Evolutionary conservation across 306 rosid genomes (phyloP).

Genomic region (Amphicarpaea edgeworthii): DNA sequence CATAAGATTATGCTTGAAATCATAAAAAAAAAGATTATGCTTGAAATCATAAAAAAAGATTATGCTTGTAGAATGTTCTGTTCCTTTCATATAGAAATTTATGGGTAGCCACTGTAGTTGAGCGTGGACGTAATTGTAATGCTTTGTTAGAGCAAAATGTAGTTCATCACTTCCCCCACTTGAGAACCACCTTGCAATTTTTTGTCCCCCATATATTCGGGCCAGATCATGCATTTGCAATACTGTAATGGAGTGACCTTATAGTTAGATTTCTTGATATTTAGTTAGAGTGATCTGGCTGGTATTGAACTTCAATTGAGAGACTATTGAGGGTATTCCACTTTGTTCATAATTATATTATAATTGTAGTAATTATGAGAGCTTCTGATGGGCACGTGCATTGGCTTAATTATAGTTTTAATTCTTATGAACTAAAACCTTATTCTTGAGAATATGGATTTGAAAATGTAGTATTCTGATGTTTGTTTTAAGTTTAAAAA

Average conservation of each 20-base stretch:
- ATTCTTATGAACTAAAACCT: too few relatives aligned
- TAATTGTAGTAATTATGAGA: not conserved
- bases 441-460: too few relatives aligned
- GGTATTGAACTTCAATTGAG: slow-evolving; percentile 14
- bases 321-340: not conserved
- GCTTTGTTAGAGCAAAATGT: slow-evolving; percentile 36
- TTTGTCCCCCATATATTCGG: not conserved
- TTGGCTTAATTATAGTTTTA: too few relatives aligned
- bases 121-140: slow-evolving; percentile 26
- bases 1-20: slow-evolving; percentile 59
- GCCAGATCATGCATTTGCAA: slow-evolving; percentile 16
- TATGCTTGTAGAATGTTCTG: slow-evolving; percentile 25
- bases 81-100: slow-evolving; percentile 29
- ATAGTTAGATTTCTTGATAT: slow-evolving; percentile 25
- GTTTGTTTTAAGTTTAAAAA: too few relatives aligned
- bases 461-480: too few relatives aligned
- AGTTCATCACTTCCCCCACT: slow-evolving; percentile 34
- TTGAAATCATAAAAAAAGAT: too few relatives aligned
- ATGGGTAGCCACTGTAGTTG: slow-evolving; percentile 30
- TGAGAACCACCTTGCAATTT: slow-evolving; percentile 41
- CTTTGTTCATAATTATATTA: slow-evolving; percentile 33
- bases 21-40: too few relatives aligned
- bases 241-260: slow-evolving; percentile 11
- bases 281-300: slow-evolving; percentile 14
- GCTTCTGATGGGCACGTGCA: not conserved